phyloP scores from a whole-genome alignment of 2,329 filamentous ascomycete species.

The Colletotrichum paranaense region DNA sequence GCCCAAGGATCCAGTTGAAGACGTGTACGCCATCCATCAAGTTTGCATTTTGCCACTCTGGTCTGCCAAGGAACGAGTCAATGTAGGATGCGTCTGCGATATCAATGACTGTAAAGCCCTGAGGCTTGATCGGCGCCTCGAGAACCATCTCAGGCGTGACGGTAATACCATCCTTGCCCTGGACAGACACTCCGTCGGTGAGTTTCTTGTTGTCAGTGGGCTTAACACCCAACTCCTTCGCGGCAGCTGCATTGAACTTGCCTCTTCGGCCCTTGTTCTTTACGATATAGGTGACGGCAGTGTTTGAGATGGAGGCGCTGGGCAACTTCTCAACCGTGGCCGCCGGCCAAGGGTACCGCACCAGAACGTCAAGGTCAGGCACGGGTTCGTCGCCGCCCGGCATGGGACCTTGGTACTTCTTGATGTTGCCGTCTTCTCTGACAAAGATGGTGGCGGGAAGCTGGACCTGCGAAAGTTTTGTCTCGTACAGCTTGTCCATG shows the following conservation, averaged over 20 bases:
- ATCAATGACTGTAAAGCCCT: conserved; percentile 83
- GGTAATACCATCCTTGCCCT: conserved; percentile 70
- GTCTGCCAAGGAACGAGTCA: conserved; percentile 73
- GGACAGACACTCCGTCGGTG: conserved; percentile 71
- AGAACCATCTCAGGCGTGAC: conserved; percentile 92
- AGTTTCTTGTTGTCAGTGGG: conserved; percentile 69
- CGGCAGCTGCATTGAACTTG: conserved; percentile 78
- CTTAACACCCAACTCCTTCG: conserved; percentile 72
- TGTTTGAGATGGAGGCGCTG: conserved; percentile 68
- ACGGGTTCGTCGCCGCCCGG: conserved; percentile 61
- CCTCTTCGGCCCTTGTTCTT: conserved; percentile 81
- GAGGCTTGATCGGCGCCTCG: conserved; percentile 72
- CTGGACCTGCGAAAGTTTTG: conserved; percentile 72
- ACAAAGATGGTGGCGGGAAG: conserved; percentile 79
- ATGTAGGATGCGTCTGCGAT: conserved; percentile 79
- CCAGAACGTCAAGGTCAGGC: conserved; percentile 77
- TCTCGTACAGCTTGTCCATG: conserved; percentile 76
- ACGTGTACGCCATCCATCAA: conserved; percentile 75
- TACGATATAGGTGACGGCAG: conserved; percentile 88
- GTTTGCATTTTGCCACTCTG: conserved; percentile 75
- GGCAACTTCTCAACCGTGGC: conserved; percentile 75
- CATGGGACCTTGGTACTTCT: conserved; percentile 76
- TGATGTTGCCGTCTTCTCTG: conserved; percentile 71
- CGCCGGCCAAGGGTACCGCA: conserved; percentile 83
- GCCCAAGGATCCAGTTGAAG: conserved; percentile 86